A percentile compares a stretch with the other conserved stretches of the same genome.
Evolutionary conservation across 768 basidiomycete genomes (phyloP).

Genomic region (Gloeostereum incarnatum): DNA sequence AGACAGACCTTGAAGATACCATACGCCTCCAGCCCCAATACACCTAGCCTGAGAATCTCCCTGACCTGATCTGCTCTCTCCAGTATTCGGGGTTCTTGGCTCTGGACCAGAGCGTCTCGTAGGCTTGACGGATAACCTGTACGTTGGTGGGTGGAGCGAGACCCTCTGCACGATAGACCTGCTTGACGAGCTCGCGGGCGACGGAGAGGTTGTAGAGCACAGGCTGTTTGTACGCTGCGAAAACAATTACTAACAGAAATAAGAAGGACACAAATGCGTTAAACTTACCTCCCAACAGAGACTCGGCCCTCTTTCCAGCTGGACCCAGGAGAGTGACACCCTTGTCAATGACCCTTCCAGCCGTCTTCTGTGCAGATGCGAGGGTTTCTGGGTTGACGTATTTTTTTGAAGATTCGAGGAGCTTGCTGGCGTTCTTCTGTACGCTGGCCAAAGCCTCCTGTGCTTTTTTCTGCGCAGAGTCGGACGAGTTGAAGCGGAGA

Average conservation of each 20-base stretch:
- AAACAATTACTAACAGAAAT: slow-evolving; percentile 2
- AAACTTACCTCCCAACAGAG: slow-evolving; percentile 1
- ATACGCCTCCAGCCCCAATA: slow-evolving; percentile 83
- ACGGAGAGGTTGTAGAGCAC: slow-evolving; percentile 74
- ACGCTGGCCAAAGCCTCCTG: slow-evolving; percentile 54
- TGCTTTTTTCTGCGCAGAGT: slow-evolving; percentile 61
- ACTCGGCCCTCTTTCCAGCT: not conserved
- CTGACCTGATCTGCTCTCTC: slow-evolving; percentile 53
- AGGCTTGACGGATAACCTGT: slow-evolving; percentile 44
- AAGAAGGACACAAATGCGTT: slow-evolving; percentile 1
- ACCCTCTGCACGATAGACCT: slow-evolving; percentile 63
- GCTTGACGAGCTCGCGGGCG: slow-evolving; percentile 64
- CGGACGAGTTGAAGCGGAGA: no score
- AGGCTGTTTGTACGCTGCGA: slow-evolving; percentile 65
- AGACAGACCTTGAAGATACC: slow-evolving; percentile 74
- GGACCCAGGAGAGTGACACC: slow-evolving; percentile 8
- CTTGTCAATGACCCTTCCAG: slow-evolving; percentile 46
- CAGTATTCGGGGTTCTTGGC: slow-evolving; percentile 51
- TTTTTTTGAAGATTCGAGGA: slow-evolving; percentile 41
- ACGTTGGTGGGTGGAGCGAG: slow-evolving; percentile 61
- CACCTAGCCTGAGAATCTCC: slow-evolving; percentile 54
- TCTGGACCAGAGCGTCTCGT: slow-evolving; percentile 55
- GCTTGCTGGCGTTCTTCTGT: slow-evolving; percentile 46
- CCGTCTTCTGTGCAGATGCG: slow-evolving; percentile 42
- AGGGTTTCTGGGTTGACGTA: no score